Base-by-base conservation (phyloP, 2,329 filamentous ascomycete species). In the Alternaria atra region DNA sequence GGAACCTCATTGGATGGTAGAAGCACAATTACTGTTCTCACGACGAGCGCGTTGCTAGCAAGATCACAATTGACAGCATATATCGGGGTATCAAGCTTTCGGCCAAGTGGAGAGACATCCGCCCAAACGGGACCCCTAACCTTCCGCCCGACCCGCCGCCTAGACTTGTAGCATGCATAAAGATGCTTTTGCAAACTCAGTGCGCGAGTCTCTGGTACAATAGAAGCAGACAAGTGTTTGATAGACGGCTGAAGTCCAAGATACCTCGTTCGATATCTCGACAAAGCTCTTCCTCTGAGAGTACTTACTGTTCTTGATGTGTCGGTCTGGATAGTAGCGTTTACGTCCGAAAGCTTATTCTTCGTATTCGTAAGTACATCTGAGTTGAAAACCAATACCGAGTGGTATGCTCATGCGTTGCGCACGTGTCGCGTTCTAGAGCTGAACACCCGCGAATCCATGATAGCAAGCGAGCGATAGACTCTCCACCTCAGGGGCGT, bases 401-500 rank as follows among this genome's bases (percentile, higher is more conserved):
- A 48, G 40, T 27, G 55, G 25, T 53, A 47, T 35, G 25, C 52
- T 50, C 23, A 27, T 54, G 44, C 27, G 55, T 44, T 62, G 30
- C 44, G 46, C 51, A 51, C 44, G 63, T 43, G 35, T 53, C 58
- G 52, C 46, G 52, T 46, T 35, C 47, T 54, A 55, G 48, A 58
- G 30, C 52, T 55, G n/a, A 48, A 48, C 32, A 46, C 27, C 23
- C 15, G 25, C 17, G 54, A 47, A 40, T 50, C 50, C 37, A 44
- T 58, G 42, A 46, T 35, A 42, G 50, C 40, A 54, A 55, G 55
- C 60, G 55, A 63, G 53, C 29, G 39, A 55, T n/a, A 52, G 42
- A n/a, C 23, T 39, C 37, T 55, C 42, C 47, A 39, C 30, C 34
- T 68, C 65, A 68, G 65, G 65, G 63, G 65, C 52, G 50, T 27